Evolutionary conservation across 306 rosid species (phyloP).

Genomic region (Fragaria iinumae): DNA sequence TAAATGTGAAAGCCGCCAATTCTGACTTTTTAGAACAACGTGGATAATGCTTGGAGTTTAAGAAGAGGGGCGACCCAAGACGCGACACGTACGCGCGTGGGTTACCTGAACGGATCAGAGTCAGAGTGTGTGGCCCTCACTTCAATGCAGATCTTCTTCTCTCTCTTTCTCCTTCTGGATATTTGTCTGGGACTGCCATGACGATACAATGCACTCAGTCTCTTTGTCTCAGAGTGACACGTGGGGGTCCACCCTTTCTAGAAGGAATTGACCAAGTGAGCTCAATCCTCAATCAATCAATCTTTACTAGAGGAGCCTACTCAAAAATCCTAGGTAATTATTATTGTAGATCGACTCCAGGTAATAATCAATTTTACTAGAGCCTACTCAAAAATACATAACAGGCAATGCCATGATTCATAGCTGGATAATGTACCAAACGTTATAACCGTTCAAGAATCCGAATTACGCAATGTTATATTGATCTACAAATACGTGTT

Average conservation of each 20-base stretch:
- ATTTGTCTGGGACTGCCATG: not conserved
- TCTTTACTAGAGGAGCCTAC: too few species aligned
- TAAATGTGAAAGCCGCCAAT: not conserved
- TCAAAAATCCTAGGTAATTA: too few species aligned
- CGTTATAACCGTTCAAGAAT: too few species aligned
- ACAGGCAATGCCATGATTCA: too few species aligned
- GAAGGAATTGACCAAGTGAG: slow-evolving; percentile 3
- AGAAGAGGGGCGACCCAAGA: not conserved
- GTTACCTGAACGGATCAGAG: not conserved
- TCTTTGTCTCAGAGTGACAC: not conserved
- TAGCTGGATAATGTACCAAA: too few species aligned
- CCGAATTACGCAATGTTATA: too few species aligned
- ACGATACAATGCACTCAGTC: slow-evolving; percentile 1
- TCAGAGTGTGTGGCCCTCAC: not conserved
- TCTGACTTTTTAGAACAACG: not conserved
- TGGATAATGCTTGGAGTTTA: not conserved
- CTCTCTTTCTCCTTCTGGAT: not conserved
- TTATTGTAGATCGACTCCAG: too few species aligned
- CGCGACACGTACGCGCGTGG: not conserved
- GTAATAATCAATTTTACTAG: too few species aligned
- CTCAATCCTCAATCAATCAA: not conserved
- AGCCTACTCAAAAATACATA: too few species aligned
- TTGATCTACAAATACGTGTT: too few species aligned
- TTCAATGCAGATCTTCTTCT: not conserved
- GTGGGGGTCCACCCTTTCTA: slow-evolving; percentile 9